phyloP scores from a whole-genome alignment of 192 early-diverging fungal genomes.

The Coemansia sp. region DNA sequence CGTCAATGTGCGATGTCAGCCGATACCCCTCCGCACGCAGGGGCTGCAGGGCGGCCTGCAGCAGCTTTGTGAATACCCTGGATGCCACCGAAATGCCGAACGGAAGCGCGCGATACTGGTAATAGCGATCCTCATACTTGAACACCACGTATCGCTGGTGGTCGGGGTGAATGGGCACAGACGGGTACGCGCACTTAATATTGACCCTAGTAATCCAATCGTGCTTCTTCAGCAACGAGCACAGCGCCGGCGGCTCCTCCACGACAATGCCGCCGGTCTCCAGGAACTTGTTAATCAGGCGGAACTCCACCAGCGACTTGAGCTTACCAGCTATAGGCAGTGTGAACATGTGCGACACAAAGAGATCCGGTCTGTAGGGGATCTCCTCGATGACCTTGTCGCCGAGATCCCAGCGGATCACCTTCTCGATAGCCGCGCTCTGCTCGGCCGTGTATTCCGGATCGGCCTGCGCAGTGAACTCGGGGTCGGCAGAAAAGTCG shows the following conservation, averaged over 20 bases:
- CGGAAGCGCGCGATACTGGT: constrained; percentile 49
- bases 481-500: constrained; percentile 33
- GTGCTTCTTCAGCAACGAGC: constrained; percentile 19
- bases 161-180: constrained; percentile 45
- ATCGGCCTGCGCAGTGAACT: constrained; percentile 9
- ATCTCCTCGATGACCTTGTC: constrained; percentile 51
- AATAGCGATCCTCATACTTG: constrained; percentile 44
- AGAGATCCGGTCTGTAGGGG: constrained; percentile 26
- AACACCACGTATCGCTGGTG: constrained; percentile 46
- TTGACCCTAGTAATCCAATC: constrained; percentile 48
- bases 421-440: constrained; percentile 43
- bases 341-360: constrained; percentile 51
- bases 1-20: constrained; percentile 48
- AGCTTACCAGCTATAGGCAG: constrained; percentile 35
- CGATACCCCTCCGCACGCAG: constrained; percentile 40
- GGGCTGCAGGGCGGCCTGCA: constrained; percentile 46
- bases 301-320: constrained; percentile 48
- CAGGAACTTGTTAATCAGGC: constrained; percentile 43
- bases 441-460: constrained; percentile 42
- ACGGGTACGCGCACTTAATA: constrained; percentile 53
- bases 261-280: constrained; percentile 23
- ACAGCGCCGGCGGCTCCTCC: constrained; percentile 36
- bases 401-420: constrained; percentile 50
- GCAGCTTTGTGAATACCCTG: constrained; percentile 38
- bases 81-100: constrained; percentile 52